Base-by-base conservation (phyloP, 2,329 filamentous ascomycete genomes). In the Cladosporium cucumerinum region DNA sequence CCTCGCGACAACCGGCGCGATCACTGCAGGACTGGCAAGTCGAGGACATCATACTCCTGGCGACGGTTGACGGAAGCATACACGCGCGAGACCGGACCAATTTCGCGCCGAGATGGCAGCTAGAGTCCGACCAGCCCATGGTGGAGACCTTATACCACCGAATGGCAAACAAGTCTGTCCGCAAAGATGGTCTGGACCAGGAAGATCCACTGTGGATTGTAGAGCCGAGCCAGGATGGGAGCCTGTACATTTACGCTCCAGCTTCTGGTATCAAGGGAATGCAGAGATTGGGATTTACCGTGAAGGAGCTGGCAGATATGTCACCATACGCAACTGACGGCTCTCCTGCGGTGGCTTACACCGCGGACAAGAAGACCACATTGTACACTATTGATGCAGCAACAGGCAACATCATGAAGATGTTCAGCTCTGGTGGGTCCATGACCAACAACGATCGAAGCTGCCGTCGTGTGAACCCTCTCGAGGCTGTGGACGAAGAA, bases 11-110 rank as follows among this genome's bases (percentile, higher is more conserved):
- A 78, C 85, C 85, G 90, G 94, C 93, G 93, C 93, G 94, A 88
- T 96, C 90, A 85, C 85, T 98, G 86, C 90, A 93, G 87, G 94
- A 97, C 83, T 98, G 94, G 94, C 92, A 97, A 90, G 93, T 97
- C 82, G 94, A 98, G 91, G 93, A 98, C 85, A 96, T 97, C 87
- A 91, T 98, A 82, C 92, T 99, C 84, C 85, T 99, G 90, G 94
- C 95, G 91, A 98, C 95, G 86, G 91, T 98, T 87, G 93, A 98
- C 85, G 95, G 95, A 85, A 91, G 92, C 78, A 87, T 98, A 74
- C 91, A 97, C 82, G 93, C 94, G 77, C 88, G 88, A 78, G 92
- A 97, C 82, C 87, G 95, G 74, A 90, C 89, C 76, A 95, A 90
- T 61, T 95, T 95, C 72, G 85, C 89, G 68, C 85, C 90, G 72